Conservation (phyloP, 1,284 basidiomycete genomes). For the Malassezia obtusa region DNA sequence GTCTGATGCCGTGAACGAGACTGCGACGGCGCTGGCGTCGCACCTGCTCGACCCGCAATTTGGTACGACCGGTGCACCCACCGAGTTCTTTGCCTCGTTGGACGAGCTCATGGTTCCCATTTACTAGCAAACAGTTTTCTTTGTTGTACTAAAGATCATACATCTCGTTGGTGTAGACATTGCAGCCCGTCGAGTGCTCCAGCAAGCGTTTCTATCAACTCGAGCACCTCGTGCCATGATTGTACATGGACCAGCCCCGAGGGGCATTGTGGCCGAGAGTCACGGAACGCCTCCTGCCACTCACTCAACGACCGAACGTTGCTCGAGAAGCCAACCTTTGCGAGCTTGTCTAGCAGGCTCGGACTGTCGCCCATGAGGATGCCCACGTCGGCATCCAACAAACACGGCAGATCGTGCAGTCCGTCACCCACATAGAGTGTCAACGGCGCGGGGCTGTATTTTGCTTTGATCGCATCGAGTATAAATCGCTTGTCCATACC, state of each 20-base stretch:
- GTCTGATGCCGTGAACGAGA: constrained; percentile 6
- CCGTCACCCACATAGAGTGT: constrained; percentile 40
- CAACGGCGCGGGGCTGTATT: not conserved
- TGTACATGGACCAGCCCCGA: not conserved
- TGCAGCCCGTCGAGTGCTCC: not conserved
- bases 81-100: constrained; percentile 15
- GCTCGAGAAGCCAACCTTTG: not conserved
- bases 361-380: constrained; percentile 25
- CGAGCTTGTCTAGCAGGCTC: not conserved
- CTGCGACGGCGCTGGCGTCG: constrained; percentile 4
- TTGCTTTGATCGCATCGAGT: constrained; percentile 6
- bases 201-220: not conserved
- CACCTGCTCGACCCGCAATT: constrained; percentile 13
- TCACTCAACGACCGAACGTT: not conserved
- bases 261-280: not conserved
- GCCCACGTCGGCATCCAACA: constrained; percentile 32
- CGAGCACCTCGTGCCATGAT: constrained; percentile 6
- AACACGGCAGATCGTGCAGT: constrained; percentile 32
- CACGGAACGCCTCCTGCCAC: not conserved
- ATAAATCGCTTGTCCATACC: constrained; percentile 27
- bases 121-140: constrained; percentile 2
- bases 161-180: not conserved
- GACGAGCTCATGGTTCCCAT: constrained; percentile 17
- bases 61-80: not conserved
- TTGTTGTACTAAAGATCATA: not conserved